phyloP scores from a whole-genome alignment of 192 early-diverging fungal species.

The Funneliformis geosporum region DNA sequence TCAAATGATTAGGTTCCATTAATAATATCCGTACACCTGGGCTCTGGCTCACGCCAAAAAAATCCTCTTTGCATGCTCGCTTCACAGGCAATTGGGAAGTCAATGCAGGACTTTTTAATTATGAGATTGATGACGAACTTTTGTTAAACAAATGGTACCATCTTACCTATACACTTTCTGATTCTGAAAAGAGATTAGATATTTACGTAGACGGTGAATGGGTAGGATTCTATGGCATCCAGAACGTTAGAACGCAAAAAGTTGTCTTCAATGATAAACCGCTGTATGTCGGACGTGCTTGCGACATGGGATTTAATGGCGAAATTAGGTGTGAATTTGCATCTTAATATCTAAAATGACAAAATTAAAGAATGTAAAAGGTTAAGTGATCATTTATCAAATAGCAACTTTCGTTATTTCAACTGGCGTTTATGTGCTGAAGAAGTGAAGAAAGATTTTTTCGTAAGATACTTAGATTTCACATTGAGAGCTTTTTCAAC shows the following conservation, averaged over 20 bases:
- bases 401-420: conserved; percentile 11
- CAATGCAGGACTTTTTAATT: background rate
- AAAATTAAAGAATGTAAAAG: background rate
- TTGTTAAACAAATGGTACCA: conserved; percentile 24
- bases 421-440: no score
- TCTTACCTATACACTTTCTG: conserved; percentile 16
- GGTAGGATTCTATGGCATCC: background rate
- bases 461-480: conserved; percentile 12
- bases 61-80: conserved; percentile 15
- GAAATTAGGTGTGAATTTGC: conserved; percentile 21
- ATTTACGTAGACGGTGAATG: conserved; percentile 16
- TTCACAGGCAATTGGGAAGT: background rate
- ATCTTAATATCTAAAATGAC: background rate
- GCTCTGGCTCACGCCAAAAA: background rate
- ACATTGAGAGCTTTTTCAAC: background rate
- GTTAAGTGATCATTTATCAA: background rate
- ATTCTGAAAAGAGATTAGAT: conserved; percentile 21
- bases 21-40: background rate
- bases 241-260: background rate
- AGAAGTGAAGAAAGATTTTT: no score
- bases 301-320: background rate
- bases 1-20: background rate
- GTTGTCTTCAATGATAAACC: conserved; percentile 22
- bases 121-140: background rate
- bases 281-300: conserved; percentile 1